A percentile compares a stretch with the other conserved stretches of the same genome.
Conservation (phyloP, 148 eudicot genomes). For the Camellia sinensis region DNA sequence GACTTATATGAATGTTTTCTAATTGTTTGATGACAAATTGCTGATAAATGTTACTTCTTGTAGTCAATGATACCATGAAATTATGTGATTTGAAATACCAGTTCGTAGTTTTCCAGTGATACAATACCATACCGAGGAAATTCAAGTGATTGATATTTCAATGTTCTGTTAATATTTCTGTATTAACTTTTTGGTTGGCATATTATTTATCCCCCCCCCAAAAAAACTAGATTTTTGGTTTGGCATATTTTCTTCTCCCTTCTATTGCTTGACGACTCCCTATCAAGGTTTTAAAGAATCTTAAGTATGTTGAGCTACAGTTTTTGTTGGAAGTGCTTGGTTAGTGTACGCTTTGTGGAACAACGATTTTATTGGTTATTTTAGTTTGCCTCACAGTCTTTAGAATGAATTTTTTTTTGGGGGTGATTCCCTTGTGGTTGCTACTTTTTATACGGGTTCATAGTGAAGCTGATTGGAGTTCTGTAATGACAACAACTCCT, state of each 20-base stretch:
- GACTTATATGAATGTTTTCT: not conserved
- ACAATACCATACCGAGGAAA: not conserved
- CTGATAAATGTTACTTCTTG: conserved; percentile 9
- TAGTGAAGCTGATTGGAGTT: not conserved
- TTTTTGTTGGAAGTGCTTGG: not conserved
- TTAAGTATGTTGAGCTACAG: no score
- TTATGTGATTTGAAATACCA: not conserved
- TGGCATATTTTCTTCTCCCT: not conserved
- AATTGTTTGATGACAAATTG: not conserved
- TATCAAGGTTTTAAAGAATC: not conserved
- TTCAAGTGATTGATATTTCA: not conserved
- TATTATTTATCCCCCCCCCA: no score
- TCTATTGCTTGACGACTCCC: not conserved
- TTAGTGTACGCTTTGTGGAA: not conserved
- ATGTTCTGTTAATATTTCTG: not conserved
- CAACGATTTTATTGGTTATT: no score
- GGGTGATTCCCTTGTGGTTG: not conserved
- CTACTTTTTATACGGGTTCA: not conserved
- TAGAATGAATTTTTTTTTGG: not conserved
- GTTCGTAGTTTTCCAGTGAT: not conserved
- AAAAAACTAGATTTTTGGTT: not conserved
- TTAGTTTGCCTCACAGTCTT: not conserved
- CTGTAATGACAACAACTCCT: not conserved
- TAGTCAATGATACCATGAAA: not conserved
- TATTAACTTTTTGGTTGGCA: not conserved